These are phyloP conservation scores for Lactifluus rugatus DNA, from an alignment of 768 basidiomycete genomes.

Conservation along the genomic window DNA sequence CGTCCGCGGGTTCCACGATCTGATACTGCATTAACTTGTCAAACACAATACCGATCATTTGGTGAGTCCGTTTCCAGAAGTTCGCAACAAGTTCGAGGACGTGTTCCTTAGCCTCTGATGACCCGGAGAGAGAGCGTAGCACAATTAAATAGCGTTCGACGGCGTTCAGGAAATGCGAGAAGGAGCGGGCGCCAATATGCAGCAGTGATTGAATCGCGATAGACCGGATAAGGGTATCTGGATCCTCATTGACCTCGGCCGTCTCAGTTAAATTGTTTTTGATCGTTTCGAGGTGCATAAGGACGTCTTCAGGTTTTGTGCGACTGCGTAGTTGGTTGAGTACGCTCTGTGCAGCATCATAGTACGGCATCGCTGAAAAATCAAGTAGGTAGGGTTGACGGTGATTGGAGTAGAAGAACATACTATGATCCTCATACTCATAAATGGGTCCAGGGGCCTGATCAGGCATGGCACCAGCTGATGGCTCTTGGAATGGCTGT, in stretches of 20 bases:
- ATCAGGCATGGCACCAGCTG: conserved; percentile 51
- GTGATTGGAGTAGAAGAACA: conserved; percentile 20
- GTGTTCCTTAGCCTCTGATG: conserved; percentile 52
- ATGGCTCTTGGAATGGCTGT: conserved; percentile 60
- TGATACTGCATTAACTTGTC: conserved; percentile 99
- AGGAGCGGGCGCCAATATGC: conserved; percentile 87
- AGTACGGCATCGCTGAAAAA: conserved; percentile 56
- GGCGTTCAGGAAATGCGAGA: conserved; percentile 95
- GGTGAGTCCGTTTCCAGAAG: conserved; percentile 80
- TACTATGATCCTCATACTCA: conserved; percentile 75
- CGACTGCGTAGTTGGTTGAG: conserved; percentile 75
- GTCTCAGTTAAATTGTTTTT: conserved; percentile 55
- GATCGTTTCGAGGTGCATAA: conserved; percentile 60
- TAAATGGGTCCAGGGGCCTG: conserved; percentile 73
- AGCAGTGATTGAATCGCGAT: conserved; percentile 83
- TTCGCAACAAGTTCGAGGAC: conserved; percentile 59
- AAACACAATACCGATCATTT: conserved; percentile 86
- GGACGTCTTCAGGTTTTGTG: conserved; percentile 70
- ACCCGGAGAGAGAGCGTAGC: conserved; percentile 47
- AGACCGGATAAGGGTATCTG: conserved; percentile 59
- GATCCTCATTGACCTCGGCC: conserved; percentile 49
- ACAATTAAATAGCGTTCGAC: conserved; percentile 88
- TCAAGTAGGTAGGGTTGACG: neutral
- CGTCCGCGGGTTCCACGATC: conserved; percentile 88
- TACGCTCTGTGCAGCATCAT: conserved; percentile 70